Percentiles rank a stretch among this genome's conserved stretches.
Conservation (phyloP, 495 filamentous ascomycete species). For the Saxophila tyrrhenica region DNA sequence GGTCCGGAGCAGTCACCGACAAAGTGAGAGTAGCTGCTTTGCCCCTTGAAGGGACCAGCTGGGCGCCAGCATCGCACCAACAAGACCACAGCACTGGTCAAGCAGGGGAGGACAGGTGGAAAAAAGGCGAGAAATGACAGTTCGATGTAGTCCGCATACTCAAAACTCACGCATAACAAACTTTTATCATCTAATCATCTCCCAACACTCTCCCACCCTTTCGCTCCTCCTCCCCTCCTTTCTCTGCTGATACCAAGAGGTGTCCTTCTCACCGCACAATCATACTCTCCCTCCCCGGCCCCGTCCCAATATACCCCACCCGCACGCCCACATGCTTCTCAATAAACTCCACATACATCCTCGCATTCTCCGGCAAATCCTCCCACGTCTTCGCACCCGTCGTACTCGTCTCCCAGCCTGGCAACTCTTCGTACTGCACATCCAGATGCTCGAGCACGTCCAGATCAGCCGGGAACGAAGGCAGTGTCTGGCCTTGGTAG, state of each 20-base stretch:
- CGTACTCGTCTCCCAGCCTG: constrained; percentile 67
- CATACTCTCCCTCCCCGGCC: constrained; percentile 59
- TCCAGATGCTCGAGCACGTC: constrained; percentile 46
- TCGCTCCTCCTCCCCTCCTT: background rate
- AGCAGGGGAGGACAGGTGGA: too few species aligned
- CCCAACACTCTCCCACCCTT: background rate
- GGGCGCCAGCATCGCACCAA: too few species aligned
- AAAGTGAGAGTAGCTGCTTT: too few species aligned
- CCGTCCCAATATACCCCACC: constrained; percentile 70
- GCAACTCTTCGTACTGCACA: constrained; percentile 60
- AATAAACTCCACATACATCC: constrained; percentile 64
- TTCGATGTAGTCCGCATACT: too few species aligned
- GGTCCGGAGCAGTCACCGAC: too few species aligned
- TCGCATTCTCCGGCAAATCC: constrained; percentile 63
- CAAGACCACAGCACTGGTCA: too few species aligned
- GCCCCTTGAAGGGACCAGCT: too few species aligned
- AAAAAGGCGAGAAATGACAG: too few species aligned
- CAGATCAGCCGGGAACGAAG: constrained; percentile 59
- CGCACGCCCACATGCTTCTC: constrained; percentile 62
- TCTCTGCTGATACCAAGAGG: too few species aligned
- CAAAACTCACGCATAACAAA: background rate
- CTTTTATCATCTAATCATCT: background rate
- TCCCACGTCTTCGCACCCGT: constrained; percentile 49
- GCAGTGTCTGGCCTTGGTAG: constrained; percentile 40
- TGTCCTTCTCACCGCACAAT: constrained; percentile 44